Conservation (phyloP, 306 rosid species). For the Vigna nakashimae region DNA sequence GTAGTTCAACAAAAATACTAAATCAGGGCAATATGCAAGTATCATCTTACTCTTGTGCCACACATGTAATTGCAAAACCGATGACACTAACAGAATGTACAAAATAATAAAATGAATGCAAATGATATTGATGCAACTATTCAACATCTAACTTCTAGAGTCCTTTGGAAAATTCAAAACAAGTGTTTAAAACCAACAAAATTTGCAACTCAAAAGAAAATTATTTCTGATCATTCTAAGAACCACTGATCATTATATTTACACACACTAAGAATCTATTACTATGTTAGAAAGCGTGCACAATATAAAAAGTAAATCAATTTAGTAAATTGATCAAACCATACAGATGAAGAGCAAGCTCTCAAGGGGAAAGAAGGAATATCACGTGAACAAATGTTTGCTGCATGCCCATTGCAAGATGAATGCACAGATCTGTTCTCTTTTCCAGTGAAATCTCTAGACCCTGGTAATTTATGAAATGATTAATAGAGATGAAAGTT, state of each 20-base stretch:
- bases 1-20: no score
- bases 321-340: slow-evolving; percentile 47
- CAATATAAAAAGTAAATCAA: background rate
- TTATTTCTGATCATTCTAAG: background rate
- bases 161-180: background rate
- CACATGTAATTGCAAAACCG: background rate
- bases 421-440: slow-evolving; percentile 45
- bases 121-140: slow-evolving; percentile 12
- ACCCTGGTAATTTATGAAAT: slow-evolving; percentile 57
- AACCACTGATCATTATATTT: slow-evolving; percentile 22
- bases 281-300: slow-evolving; percentile 28
- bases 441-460: slow-evolving; percentile 49
- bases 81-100: background rate
- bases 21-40: background rate
- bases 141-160: background rate
- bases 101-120: background rate
- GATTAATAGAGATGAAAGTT: slow-evolving; percentile 29
- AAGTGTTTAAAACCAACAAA: background rate
- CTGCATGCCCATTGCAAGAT: slow-evolving; percentile 49
- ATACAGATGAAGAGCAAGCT: slow-evolving; percentile 80
- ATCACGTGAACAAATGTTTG: slow-evolving; percentile 46
- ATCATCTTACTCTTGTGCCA: slow-evolving; percentile 15
- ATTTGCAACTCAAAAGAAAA: background rate
- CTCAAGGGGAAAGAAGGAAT: slow-evolving; percentile 51
- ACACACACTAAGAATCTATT: slow-evolving; percentile 14